Evolutionary conservation across 2,329 filamentous ascomycete genomes (phyloP), one percentile per base, ranked within the genome.

Genomic region (Fusarium azukiicola): DNA sequence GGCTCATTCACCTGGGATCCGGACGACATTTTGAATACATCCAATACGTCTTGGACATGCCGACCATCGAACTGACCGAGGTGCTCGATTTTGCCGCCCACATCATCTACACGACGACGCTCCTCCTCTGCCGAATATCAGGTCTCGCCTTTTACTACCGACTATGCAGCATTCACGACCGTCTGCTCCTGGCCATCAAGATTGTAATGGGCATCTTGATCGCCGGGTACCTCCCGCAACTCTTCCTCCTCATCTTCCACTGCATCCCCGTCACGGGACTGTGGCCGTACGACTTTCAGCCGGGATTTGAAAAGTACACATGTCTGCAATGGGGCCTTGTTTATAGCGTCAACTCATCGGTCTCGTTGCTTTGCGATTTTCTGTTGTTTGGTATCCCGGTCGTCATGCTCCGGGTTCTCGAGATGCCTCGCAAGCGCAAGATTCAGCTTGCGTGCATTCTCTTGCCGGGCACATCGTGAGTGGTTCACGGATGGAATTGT

Each of bases 81-180:
- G 80, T 90, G 1, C 83, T 90, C 73, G 91, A 92, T 79, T 91
- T 91, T 66, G 82, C 84, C 47, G 90, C 90, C 21, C 91, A 92
- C 80, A 87, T 92, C 32, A 80, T 92, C 73, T 92, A 92, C 80
- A 91, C 90, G 3, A 88, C 88, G 1, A 87, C 91, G 4, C 85
- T 92, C 4, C 85, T 91, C 38, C 79, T 90, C 16, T 91, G 91
- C 73, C 89, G 91, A 17, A 81, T 91, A 2, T 92, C 91, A 1
- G 91, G 91, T 74, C 84, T 92, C 8, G 90, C 90, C 0, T 91
- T 92, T 71, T 92, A 92, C 81, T 85, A 87, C 67, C 88, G 90
- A 6, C 84, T 92, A 6, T 88, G 88, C 75, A 84, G 84, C 9
- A 80, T 88, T 32, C 84, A 89, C 80, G 68, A 82, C 54, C 78